These are phyloP conservation scores for Tolypocladium sp. DNA, from an alignment of 2,329 filamentous ascomycete genomes.

Conservation along the genomic window DNA sequence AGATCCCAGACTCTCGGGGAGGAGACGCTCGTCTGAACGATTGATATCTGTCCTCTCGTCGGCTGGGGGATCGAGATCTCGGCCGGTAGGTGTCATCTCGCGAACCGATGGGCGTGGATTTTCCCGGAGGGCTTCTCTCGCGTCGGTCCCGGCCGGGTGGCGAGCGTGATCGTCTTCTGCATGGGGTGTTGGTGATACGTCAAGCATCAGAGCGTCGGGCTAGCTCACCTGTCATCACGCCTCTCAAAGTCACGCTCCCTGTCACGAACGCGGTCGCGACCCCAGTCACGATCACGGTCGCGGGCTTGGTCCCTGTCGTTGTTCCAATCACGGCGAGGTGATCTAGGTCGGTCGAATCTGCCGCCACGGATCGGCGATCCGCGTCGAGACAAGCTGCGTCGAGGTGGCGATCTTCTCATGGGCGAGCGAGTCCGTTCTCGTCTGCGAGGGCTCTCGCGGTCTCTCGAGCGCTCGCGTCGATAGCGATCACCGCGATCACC, in stretches of 20 bases:
- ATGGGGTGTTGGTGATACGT: not conserved
- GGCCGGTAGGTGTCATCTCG: slow-evolving; percentile 39
- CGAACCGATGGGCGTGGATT: slow-evolving; percentile 17
- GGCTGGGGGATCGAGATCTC: slow-evolving; percentile 42
- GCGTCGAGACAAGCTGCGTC: slow-evolving; percentile 27
- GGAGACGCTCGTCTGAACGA: slow-evolving; percentile 35
- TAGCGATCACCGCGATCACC: slow-evolving; percentile 32
- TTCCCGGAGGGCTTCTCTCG: slow-evolving; percentile 20
- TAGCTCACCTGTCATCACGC: slow-evolving; percentile 30
- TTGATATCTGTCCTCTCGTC: slow-evolving; percentile 34
- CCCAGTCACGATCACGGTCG: slow-evolving; percentile 20
- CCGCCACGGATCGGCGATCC: slow-evolving; percentile 25
- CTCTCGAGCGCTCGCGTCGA: slow-evolving; percentile 31
- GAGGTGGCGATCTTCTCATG: slow-evolving; percentile 26
- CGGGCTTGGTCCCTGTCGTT: slow-evolving; percentile 21
- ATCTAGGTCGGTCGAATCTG: slow-evolving; percentile 28
- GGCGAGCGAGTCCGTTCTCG: slow-evolving; percentile 27
- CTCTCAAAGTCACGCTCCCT: slow-evolving; percentile 26
- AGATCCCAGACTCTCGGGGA: slow-evolving; percentile 37
- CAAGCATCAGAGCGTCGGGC: no score
- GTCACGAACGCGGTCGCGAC: slow-evolving; percentile 18
- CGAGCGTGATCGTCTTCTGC: slow-evolving; percentile 45
- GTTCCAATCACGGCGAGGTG: slow-evolving; percentile 26
- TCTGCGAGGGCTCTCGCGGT: slow-evolving; percentile 26
- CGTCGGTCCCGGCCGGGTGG: slow-evolving; percentile 39